A percentile compares a stretch with the other conserved stretches of the same genome.
Evolutionary conservation across 352 stramenopile species (phyloP).

Genomic region (Phytopythium mirpurense): DNA sequence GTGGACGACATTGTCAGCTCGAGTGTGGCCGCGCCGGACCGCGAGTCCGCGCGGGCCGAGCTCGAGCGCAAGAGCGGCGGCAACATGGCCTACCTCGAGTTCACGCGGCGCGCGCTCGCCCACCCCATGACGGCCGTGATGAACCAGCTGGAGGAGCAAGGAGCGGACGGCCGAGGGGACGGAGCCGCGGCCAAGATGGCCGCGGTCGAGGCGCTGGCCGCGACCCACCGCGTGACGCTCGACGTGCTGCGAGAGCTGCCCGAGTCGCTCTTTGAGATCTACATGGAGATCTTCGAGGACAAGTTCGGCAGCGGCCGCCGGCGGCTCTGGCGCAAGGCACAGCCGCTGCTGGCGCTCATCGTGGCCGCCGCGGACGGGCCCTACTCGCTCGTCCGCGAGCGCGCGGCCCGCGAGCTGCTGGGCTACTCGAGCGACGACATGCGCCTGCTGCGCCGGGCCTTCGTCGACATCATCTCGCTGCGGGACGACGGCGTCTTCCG

Average conservation of each 20-base stretch:
- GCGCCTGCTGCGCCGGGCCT: conserved; percentile 61
- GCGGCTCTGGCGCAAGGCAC: conserved; percentile 75
- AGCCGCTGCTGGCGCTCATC: conserved; percentile 69
- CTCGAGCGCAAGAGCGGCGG: conserved; percentile 65
- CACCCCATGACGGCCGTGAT: conserved; percentile 43
- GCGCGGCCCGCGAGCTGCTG: conserved; percentile 56
- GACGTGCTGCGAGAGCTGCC: conserved; percentile 68
- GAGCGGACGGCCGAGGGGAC: too few species aligned
- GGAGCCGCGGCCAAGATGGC: too few species aligned
- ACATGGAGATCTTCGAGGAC: conserved; percentile 82
- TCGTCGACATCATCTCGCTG: conserved; percentile 70
- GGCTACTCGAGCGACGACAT: conserved; percentile 55
- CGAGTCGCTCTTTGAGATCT: conserved; percentile 79
- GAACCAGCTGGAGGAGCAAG: conserved; percentile 23
- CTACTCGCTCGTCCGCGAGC: conserved; percentile 68
- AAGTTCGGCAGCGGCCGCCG: conserved; percentile 75
- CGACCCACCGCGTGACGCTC: conserved; percentile 30
- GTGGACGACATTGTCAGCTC: conserved; percentile 46
- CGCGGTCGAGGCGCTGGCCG: too few species aligned
- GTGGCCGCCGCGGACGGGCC: conserved; percentile 59
- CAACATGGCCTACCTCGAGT: conserved; percentile 79
- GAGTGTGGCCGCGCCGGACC: conserved; percentile 42
- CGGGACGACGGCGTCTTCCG: conserved; percentile 55
- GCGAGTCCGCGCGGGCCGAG: conserved; percentile 36
- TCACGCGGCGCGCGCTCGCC: conserved; percentile 71